Base-by-base conservation (phyloP, 768 basidiomycete species). In the Pilatotrama ljubarskyi region DNA sequence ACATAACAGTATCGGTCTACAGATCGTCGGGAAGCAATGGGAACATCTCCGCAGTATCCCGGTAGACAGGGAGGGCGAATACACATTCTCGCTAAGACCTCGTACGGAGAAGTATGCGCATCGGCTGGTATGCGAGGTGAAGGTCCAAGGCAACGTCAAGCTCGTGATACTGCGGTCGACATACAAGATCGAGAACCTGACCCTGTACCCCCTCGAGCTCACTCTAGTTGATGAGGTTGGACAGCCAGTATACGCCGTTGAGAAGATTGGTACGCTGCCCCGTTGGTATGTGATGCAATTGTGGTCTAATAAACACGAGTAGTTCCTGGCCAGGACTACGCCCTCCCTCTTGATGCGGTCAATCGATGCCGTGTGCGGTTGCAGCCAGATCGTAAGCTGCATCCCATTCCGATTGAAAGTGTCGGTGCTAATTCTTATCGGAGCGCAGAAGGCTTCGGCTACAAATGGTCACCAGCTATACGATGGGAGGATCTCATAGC, bases 41-140 rank as follows among this genome's bases (percentile, higher is more conserved):
- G 95, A 98, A 65, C 84, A 89, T 54, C 73, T 98, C 22, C 84
- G 88, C 48, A 84, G 88, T 51, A 85, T 99, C 56, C 93, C 93
- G 2, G 96, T 98, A 15, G 94, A 98, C 68, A 80, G 86, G 40
- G 97, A 98, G 74, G 96, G 97, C 48, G 93, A 97, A 72, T 95
- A 85, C 69, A 80, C 89, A 11, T 95, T 94, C 68, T 81, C 86
- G 0, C 80, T 99, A n/a, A 86, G 93, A 8, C 94, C 96, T 13
- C 80, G 85, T 62, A 82, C 77, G 10, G 81, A 90, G 40, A 88
- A 88, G 69, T 85, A 90, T 61, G 82, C 85, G 3, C 84, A 90
- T 69, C 88, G 95, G 22, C 74, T 98, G 26, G 80, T 96, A 5
- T 95, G 93, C 70, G 95, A 96, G 64, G 85, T 99, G 62, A 86